Conservation (phyloP, 139 green algal species). For the Monoraphidium neglectum region DNA sequence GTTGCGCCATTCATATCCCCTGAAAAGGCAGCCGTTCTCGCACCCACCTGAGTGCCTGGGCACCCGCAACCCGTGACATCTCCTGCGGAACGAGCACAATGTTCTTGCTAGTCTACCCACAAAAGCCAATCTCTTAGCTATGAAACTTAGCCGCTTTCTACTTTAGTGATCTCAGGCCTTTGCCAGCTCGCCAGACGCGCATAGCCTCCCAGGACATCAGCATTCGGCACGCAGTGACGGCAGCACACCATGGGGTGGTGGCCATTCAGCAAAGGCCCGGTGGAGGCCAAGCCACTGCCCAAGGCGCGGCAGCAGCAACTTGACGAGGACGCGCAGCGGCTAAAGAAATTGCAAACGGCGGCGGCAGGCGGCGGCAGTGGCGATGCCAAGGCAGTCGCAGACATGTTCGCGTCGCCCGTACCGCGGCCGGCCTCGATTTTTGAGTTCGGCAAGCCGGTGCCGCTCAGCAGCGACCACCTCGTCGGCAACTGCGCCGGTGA, state of each 20-base stretch:
- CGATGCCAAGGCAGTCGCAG: background rate
- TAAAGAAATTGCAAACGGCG: too few species aligned
- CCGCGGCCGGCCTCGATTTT: conserved; percentile 50
- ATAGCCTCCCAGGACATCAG: too few species aligned
- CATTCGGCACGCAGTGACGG: background rate
- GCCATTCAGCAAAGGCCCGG: conserved; percentile 3
- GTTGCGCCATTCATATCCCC: too few species aligned
- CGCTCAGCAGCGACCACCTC: conserved; percentile 32
- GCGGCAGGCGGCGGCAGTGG: conserved; percentile 2
- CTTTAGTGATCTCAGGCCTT: too few species aligned
- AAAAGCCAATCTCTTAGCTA: too few species aligned
- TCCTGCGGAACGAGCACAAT: too few species aligned
- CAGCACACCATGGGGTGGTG: conserved; percentile 24
- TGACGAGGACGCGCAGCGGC: background rate
- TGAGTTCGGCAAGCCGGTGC: conserved; percentile 48
- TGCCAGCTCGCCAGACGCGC: too few species aligned
- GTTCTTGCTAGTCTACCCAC: too few species aligned
- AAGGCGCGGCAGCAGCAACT: conserved; percentile 9
- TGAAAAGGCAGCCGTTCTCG: too few species aligned
- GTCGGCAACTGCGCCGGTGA: conserved; percentile 51
- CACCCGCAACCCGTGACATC: too few species aligned
- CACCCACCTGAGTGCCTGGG: too few species aligned
- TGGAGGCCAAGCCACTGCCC: conserved; percentile 17
- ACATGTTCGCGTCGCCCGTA: background rate
- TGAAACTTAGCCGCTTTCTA: too few species aligned